Percentiles rank a stretch among this genome's conserved stretches.
Conservation (phyloP, 2,329 filamentous ascomycete species). For the Magnaporthiopsis rhizophila region DNA sequence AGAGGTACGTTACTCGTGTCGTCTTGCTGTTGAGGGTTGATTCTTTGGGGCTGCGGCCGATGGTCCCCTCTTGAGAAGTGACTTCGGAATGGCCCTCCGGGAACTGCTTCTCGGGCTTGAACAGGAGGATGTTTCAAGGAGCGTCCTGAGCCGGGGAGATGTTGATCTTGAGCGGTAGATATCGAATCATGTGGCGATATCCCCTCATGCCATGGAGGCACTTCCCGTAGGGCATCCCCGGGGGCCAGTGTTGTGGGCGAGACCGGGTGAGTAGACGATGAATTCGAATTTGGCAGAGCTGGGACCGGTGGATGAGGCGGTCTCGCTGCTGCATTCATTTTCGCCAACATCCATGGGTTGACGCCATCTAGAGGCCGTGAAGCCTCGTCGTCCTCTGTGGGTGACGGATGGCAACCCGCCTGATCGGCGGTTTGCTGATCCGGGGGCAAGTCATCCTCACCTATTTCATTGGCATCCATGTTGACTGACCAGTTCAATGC, state of each 20-base stretch:
- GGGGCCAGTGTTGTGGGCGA: neutral
- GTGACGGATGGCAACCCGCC: neutral
- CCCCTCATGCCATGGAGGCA: neutral
- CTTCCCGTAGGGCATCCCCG: neutral
- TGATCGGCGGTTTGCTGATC: neutral
- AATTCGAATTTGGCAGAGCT: neutral
- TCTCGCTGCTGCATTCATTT: conserved; percentile 2
- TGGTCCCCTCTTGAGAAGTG: neutral
- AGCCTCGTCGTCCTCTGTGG: neutral
- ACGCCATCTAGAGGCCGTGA: neutral
- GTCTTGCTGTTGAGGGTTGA: neutral
- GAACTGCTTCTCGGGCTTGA: no score
- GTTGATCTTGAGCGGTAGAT: neutral
- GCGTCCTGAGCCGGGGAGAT: neutral
- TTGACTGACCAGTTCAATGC: neutral
- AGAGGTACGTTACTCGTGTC: neutral
- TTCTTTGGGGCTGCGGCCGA: neutral
- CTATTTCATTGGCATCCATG: neutral
- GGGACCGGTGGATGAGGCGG: neutral
- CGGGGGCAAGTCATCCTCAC: neutral
- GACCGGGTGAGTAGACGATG: no score
- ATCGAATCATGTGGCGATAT: neutral
- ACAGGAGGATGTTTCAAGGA: no score
- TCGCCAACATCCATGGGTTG: conserved; percentile 7
- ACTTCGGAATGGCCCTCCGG: neutral